A percentile compares a stretch with the other conserved stretches of the same genome.
Evolutionary conservation across 2,329 filamentous ascomycete species (phyloP).

Genomic region (Aspergillus sp.): DNA sequence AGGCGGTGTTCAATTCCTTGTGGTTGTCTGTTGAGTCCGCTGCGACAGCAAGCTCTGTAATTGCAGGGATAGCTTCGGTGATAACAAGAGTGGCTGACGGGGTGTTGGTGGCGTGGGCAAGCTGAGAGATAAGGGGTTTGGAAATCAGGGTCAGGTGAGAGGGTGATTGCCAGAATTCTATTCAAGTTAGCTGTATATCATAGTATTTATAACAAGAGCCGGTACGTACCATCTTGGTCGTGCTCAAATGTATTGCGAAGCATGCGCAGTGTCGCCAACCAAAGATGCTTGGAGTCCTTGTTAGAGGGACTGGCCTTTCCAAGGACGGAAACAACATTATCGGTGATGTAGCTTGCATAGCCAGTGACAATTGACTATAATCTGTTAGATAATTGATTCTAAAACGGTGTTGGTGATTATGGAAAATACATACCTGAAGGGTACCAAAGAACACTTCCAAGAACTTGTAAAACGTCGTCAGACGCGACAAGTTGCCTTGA

Average conservation of each 20-base stretch:
- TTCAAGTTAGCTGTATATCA: slow-evolving; percentile 6
- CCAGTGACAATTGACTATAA: slow-evolving; percentile 77
- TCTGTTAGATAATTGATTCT: slow-evolving; percentile 7
- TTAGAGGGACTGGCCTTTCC: slow-evolving; percentile 32
- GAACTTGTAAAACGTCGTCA: slow-evolving; percentile 78
- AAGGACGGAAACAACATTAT: slow-evolving; percentile 65
- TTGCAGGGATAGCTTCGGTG: slow-evolving; percentile 63
- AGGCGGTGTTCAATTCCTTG: slow-evolving; percentile 74
- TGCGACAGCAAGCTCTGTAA: slow-evolving; percentile 74
- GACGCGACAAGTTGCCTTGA: slow-evolving; percentile 55
- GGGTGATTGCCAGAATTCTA: slow-evolving; percentile 87
- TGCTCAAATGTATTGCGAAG: slow-evolving; percentile 74
- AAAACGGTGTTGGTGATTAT: not conserved
- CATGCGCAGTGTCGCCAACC: slow-evolving; percentile 65
- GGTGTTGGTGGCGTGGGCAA: slow-evolving; percentile 42
- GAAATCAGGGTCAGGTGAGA: slow-evolving; percentile 75
- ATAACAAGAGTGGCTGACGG: slow-evolving; percentile 42
- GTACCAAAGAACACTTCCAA: slow-evolving; percentile 73
- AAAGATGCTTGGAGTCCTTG: slow-evolving; percentile 56
- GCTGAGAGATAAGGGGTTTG: slow-evolving; percentile 64
- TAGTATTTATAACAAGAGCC: not conserved
- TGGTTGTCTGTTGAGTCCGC: slow-evolving; percentile 84
- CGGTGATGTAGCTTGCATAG: slow-evolving; percentile 81
- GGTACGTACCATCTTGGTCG: slow-evolving; percentile 67
- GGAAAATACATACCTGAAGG: slow-evolving; percentile 57